These are phyloP conservation scores for Blastobotrys apis DNA, from an alignment of 1,139 yeast genomes.

Conservation along the genomic window DNA sequence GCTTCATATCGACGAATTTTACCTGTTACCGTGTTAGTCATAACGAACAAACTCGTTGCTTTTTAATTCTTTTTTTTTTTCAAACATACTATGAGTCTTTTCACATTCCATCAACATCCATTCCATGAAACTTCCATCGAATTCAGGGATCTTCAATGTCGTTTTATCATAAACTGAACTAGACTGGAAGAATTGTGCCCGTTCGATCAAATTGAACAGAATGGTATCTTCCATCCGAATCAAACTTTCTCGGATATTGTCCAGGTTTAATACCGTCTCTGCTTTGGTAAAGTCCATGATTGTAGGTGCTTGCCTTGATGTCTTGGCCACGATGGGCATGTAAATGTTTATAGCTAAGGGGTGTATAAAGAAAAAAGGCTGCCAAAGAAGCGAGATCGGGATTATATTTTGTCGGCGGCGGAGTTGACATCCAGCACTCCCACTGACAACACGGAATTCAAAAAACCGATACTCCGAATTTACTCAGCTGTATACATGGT, in stretches of 20 bases:
- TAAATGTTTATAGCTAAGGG: too few species aligned
- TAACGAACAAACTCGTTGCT: neutral
- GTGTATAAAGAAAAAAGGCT: too few species aligned
- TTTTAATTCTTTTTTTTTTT: too few species aligned
- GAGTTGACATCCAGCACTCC: too few species aligned
- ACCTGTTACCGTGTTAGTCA: conserved; percentile 33
- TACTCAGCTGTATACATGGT: too few species aligned
- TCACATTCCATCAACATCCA: conserved; percentile 80
- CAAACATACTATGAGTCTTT: conserved; percentile 52
- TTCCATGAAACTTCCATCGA: conserved; percentile 79
- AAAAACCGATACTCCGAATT: too few species aligned
- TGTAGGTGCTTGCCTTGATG: too few species aligned
- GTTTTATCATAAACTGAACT: conserved; percentile 62
- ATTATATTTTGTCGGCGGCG: too few species aligned
- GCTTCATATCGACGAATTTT: conserved; percentile 88
- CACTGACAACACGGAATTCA: too few species aligned
- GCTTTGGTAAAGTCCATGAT: conserved; percentile 83
- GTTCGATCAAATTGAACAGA: conserved; percentile 84
- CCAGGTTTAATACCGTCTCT: conserved; percentile 72
- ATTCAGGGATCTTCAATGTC: conserved; percentile 58
- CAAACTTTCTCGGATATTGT: conserved; percentile 77
- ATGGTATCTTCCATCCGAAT: conserved; percentile 96
- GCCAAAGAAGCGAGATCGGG: too few species aligned
- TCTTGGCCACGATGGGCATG: neutral
- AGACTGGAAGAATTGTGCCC: conserved; percentile 80